phyloP scores from a whole-genome alignment of 345 rosid species.

The Gossypium raimondii region DNA sequence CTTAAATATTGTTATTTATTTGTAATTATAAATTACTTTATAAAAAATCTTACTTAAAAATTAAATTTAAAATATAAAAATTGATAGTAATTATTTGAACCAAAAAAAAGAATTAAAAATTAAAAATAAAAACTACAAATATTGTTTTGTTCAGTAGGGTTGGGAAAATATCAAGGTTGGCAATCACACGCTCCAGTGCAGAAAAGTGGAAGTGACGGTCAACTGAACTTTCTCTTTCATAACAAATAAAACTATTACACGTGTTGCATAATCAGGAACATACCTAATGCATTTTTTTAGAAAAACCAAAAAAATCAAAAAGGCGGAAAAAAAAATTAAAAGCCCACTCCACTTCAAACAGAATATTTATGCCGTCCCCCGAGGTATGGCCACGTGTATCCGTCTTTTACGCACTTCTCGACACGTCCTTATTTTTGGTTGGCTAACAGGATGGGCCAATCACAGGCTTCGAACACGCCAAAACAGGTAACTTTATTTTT shows the following conservation, averaged over 20 bases:
- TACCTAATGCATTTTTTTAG: not conserved
- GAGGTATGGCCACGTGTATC: constrained; percentile 16
- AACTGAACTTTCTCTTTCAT: not conserved
- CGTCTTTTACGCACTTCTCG: not conserved
- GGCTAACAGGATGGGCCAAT: not conserved
- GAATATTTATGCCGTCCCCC: constrained; percentile 14
- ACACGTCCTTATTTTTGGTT: not conserved
- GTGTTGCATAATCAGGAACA: not conserved
- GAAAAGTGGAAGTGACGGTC: not conserved
- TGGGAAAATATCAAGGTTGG: not conserved
- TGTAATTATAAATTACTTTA: too few relatives aligned
- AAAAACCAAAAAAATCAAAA: not conserved
- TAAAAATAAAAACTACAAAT: too few relatives aligned
- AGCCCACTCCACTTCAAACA: constrained; percentile 14
- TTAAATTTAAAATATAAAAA: too few relatives aligned
- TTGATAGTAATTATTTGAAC: too few relatives aligned
- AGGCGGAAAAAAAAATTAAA: not conserved
- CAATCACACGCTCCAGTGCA: not conserved
- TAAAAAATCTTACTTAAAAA: too few relatives aligned
- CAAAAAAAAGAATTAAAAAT: too few relatives aligned
- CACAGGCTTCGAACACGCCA: not conserved
- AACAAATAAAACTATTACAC: constrained; percentile 2
- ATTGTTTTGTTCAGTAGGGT: too few relatives aligned
- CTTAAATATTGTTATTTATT: too few relatives aligned
- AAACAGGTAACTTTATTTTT: not conserved